A percentile compares a stretch with the other conserved stretches of the same genome.
Conservation (phyloP, 768 basidiomycete species). For the Tricholoma furcatifolium region DNA sequence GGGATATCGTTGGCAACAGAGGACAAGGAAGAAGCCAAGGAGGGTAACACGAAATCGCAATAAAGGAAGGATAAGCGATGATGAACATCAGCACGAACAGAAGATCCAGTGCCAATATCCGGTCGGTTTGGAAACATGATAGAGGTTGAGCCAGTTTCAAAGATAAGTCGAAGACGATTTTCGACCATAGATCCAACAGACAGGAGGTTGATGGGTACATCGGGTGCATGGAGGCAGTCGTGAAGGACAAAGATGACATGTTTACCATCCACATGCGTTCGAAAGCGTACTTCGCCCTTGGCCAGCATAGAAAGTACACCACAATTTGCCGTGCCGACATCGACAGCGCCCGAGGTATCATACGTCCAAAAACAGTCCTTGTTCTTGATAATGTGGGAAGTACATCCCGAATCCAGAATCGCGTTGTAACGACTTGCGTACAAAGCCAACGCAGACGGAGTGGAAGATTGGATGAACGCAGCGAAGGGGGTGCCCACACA, state of each 20-base stretch:
- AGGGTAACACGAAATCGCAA: not conserved
- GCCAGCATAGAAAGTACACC: slow-evolving; percentile 8
- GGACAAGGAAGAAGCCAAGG: not conserved
- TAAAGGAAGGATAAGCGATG: no score
- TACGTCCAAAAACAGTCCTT: slow-evolving; percentile 14
- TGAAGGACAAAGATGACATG: slow-evolving; percentile 6
- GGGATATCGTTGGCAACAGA: not conserved
- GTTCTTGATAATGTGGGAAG: slow-evolving; percentile 19
- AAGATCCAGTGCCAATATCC: not conserved
- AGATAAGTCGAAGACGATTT: slow-evolving; percentile 3
- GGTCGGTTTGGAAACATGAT: slow-evolving; percentile 9
- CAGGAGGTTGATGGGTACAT: no score
- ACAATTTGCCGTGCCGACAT: no score
- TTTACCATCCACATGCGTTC: not conserved
- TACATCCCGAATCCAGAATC: slow-evolving; percentile 22
- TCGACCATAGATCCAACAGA: slow-evolving; percentile 19
- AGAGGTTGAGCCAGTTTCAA: not conserved
- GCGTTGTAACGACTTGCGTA: not conserved
- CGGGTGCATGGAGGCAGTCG: slow-evolving; percentile 22
- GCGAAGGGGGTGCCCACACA: not conserved
- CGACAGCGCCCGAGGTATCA: not conserved
- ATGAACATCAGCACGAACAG: not conserved
- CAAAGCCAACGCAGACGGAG: not conserved
- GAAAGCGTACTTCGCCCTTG: slow-evolving; percentile 13
- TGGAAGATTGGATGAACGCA: not conserved